phyloP scores from a whole-genome alignment of 2,329 filamentous ascomycete genomes.

The Sporothrix euskadiensis region DNA sequence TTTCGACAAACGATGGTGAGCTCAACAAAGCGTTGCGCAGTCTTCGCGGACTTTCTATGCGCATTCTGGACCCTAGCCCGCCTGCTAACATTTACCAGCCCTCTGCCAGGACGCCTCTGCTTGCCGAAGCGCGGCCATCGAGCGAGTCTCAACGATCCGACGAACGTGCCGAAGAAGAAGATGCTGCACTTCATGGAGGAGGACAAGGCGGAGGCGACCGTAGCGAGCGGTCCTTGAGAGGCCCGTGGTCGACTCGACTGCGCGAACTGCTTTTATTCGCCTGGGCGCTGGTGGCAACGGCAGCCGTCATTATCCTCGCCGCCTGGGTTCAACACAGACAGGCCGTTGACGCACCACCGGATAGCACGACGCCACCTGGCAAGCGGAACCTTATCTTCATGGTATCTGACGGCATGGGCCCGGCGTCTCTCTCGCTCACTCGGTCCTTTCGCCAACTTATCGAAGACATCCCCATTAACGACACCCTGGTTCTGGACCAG shows the following conservation, averaged over 20 bases:
- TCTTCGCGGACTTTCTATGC: not conserved
- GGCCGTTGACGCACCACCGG: constrained; percentile 40
- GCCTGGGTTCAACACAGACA: constrained; percentile 74
- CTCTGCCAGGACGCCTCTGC: constrained; percentile 49
- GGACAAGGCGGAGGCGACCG: not conserved
- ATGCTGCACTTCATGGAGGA: constrained; percentile 38
- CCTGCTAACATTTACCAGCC: constrained; percentile 36
- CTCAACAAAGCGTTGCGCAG: not conserved
- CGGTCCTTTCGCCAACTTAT: constrained; percentile 81
- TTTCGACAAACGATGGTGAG: constrained; percentile 27
- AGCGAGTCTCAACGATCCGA: constrained; percentile 38
- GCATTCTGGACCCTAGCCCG: not conserved
- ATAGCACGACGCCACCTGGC: constrained; percentile 45
- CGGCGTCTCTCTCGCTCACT: constrained; percentile 83
- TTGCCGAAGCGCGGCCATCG: constrained; percentile 40
- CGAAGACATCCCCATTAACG: constrained; percentile 68
- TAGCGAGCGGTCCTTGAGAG: not conserved
- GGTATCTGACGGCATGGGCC: constrained; percentile 99
- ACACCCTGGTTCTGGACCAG: constrained; percentile 78
- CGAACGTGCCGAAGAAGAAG: constrained; percentile 39
- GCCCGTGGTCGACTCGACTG: constrained; percentile 44
- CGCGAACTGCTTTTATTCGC: constrained; percentile 74
- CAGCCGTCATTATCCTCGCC: constrained; percentile 74
- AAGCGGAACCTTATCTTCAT: constrained; percentile 98
- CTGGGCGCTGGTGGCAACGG: constrained; percentile 81